Conservation (phyloP, 371 early-diverging fungal genomes). For the Chytridium lagenaria region DNA sequence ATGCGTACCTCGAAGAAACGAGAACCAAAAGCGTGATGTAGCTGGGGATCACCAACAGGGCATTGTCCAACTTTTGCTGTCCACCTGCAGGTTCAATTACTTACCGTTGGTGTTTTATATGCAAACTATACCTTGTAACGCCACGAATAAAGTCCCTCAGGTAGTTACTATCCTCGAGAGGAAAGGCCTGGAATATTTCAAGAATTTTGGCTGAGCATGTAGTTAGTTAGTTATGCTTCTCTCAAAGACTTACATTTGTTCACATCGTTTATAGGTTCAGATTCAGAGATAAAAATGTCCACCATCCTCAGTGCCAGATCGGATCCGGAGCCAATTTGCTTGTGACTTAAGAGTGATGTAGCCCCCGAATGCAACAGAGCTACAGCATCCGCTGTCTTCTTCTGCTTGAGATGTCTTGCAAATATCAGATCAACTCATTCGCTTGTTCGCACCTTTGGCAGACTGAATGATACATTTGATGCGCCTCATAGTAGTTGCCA, state of each 20-base stretch:
- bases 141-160: constrained; percentile 41
- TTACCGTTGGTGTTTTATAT: neutral
- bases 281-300: constrained; percentile 75
- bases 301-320: constrained; percentile 84
- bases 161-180: constrained; percentile 35
- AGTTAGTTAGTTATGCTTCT: neutral
- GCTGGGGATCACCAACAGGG: constrained; percentile 77
- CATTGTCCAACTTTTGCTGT: constrained; percentile 63
- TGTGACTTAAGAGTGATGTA: constrained; percentile 72
- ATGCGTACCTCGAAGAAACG: constrained; percentile 53
- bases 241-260: constrained; percentile 60
- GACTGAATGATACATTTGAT: constrained; percentile 92
- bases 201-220: constrained; percentile 26
- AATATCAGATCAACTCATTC: neutral
- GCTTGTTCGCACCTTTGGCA: constrained; percentile 70
- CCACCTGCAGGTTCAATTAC: constrained; percentile 64
- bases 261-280: constrained; percentile 72
- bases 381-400: constrained; percentile 77
- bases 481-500: constrained; percentile 91
- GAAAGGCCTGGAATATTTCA: constrained; percentile 49
- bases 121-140: constrained; percentile 27
- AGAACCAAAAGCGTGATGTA: constrained; percentile 85
- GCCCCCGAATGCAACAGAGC: constrained; percentile 75
- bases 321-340: constrained; percentile 83
- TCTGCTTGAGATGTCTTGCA: constrained; percentile 81